Base-by-base conservation (phyloP, 176 grass and related monocot genomes). In the Lolium rigidum region DNA sequence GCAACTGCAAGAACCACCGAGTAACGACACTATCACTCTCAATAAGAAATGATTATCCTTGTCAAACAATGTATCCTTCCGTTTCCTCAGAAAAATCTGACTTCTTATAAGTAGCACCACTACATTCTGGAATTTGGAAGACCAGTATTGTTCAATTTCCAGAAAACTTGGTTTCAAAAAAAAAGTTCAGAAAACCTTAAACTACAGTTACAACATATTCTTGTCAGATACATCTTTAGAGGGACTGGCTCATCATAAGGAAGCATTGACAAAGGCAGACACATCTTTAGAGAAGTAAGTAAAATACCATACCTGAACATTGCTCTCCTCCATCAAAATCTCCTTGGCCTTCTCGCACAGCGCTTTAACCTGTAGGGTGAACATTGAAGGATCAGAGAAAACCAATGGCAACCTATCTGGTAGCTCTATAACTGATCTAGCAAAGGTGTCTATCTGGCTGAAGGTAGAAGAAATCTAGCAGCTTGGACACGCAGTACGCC, bases 261-360 rank as follows among this genome's bases (percentile, higher is more conserved):
- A 38, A n/a, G 9, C 16, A 26, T 43, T 11, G 9, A 59, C 41
- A 54, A 57, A 74, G 16, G 26, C 7, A 70, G 60, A 55, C 77
- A 55, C 77, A 44, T 58, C 6, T 35, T n/a, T 2, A 65, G 47
- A 65, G 55, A 47, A 2, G n/a, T n/a, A 28, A 82, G 41, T 21
- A 59, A 79, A 84, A 25, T 43, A 15, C 15, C 5, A 10, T 91
- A 98, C 96, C 86, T 98, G 94, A 70, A 96, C 94, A 80, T 98
- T 98, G 90, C 92, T 95, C 87, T 98, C 94, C 86, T 98, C 90
- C 97, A 96, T 96, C 80, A 98, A 86, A 26, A 98, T 95, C 84
- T 98, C 97, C 82, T 98, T 98, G 0, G 97, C 97, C 94, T 98
- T 98, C 58, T 96, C 94, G 61, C 97, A 98, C 13, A 98, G 90